Evolutionary conservation across 495 filamentous ascomycete species (phyloP).

Genomic region (Podospora pseudoanserina): DNA sequence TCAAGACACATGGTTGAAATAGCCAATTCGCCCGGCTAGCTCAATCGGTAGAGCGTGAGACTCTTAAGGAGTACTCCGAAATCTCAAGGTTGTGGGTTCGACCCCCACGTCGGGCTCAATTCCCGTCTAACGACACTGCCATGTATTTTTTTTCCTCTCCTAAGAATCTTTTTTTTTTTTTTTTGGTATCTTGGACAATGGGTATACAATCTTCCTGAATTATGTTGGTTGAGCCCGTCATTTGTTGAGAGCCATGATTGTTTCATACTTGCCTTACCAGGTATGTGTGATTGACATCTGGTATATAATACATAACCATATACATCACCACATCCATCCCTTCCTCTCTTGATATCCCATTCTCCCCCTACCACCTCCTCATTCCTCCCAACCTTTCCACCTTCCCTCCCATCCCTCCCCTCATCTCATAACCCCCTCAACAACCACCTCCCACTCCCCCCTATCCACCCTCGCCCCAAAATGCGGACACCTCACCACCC

Average conservation of each 20-base stretch:
- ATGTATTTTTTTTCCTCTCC: background rate
- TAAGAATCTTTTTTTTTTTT: background rate
- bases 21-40: slow-evolving; percentile 51
- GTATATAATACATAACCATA: no score
- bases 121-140: slow-evolving; percentile 12
- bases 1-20: slow-evolving; percentile 7
- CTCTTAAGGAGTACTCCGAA: slow-evolving; percentile 51
- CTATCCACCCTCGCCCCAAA: slow-evolving; percentile 45
- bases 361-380: no score
- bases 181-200: background rate
- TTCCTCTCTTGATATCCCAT: no score
- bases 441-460: slow-evolving; percentile 38
- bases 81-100: slow-evolving; percentile 22
- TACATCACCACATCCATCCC: no score
- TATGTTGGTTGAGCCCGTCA: no score
- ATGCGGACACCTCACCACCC: slow-evolving; percentile 36
- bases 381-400: no score
- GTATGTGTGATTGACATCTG: no score
- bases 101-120: slow-evolving; percentile 24
- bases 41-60: slow-evolving; percentile 83
- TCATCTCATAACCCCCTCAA: slow-evolving; percentile 15
- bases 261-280: no score
- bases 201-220: no score
- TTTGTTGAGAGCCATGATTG: no score
- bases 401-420: background rate